These are phyloP conservation scores for Bathelium albidoporum DNA, from an alignment of 495 filamentous ascomycete genomes.

Conservation along the genomic window DNA sequence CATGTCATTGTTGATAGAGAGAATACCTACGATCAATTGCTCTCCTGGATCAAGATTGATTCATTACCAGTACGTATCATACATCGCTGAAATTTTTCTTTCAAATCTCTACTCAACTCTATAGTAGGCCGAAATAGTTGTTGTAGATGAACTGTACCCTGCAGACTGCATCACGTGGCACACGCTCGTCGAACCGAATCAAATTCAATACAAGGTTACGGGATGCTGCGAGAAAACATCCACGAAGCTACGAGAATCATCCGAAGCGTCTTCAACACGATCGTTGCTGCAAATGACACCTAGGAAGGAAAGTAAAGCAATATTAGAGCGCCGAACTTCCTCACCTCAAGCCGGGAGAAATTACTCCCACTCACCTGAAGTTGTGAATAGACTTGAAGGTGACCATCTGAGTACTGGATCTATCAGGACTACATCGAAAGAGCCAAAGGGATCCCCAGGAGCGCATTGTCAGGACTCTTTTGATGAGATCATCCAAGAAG, in stretches of 20 bases:
- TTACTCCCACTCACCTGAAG: background rate
- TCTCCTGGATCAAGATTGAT: constrained; percentile 45
- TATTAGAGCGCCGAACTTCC: constrained; percentile 19
- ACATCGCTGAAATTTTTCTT: constrained; percentile 25
- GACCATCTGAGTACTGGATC: background rate
- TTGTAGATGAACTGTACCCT: constrained; percentile 73
- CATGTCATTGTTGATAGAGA: constrained; percentile 74
- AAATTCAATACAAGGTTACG: constrained; percentile 42
- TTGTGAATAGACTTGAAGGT: background rate
- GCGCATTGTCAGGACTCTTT: constrained; percentile 38
- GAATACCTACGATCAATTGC: constrained; percentile 55
- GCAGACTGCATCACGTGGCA: constrained; percentile 63
- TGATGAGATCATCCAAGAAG: constrained; percentile 49
- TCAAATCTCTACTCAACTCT: no score
- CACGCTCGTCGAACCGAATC: constrained; percentile 46
- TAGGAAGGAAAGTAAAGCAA: constrained; percentile 9
- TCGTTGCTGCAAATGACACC: constrained; percentile 23
- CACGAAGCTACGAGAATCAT: background rate
- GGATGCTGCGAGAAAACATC: constrained; percentile 7
- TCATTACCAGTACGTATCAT: constrained; percentile 36
- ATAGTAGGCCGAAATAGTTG: constrained; percentile 36
- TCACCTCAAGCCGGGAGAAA: constrained; percentile 11
- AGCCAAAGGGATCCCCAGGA: background rate
- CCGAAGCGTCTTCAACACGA: constrained; percentile 8
- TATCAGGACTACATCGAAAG: no score